Percentiles rank a stretch among this genome's conserved stretches.
Evolutionary conservation across 2,329 filamentous ascomycete species (phyloP).

Genomic region (Colletotrichum tofieldiae): DNA sequence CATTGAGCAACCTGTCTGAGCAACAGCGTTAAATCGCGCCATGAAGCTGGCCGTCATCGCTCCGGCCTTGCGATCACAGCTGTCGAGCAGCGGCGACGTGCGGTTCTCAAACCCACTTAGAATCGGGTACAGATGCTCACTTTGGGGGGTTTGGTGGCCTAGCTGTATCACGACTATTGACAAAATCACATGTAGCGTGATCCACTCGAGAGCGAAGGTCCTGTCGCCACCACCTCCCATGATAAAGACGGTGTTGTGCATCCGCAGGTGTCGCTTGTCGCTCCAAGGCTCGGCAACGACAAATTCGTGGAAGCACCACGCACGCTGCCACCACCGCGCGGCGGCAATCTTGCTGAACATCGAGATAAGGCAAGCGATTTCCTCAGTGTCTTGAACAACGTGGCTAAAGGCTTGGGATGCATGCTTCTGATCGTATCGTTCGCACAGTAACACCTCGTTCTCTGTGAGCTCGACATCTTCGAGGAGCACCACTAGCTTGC

Average conservation of each 20-base stretch:
- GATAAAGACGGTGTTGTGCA: slow-evolving; percentile 31
- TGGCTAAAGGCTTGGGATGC: not conserved
- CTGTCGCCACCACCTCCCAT: not conserved
- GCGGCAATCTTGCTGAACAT: slow-evolving; percentile 23
- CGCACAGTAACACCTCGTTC: not conserved
- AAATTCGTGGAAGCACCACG: slow-evolving; percentile 37
- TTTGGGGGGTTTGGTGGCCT: not conserved
- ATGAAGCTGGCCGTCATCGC: slow-evolving; percentile 17
- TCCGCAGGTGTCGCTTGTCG: slow-evolving; percentile 13
- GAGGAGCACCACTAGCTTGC: slow-evolving; percentile 21
- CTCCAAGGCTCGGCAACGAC: slow-evolving; percentile 31
- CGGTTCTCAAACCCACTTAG: slow-evolving; percentile 25
- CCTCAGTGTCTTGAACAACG: not conserved
- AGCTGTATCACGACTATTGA: not conserved
- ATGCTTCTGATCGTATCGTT: not conserved
- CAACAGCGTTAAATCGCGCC: slow-evolving; percentile 28
- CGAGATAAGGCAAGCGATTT: not conserved
- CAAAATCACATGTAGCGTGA: slow-evolving; percentile 12
- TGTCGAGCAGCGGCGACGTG: slow-evolving; percentile 24
- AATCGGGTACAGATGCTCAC: slow-evolving; percentile 18
- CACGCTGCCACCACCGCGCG: slow-evolving; percentile 34
- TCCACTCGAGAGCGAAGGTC: slow-evolving; percentile 14
- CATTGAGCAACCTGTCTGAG: slow-evolving; percentile 20
- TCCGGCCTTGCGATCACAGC: not conserved
- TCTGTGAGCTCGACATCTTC: slow-evolving; percentile 29